Evolutionary conservation across 495 filamentous ascomycete species (phyloP).

Genomic region (Daldinia concentrica): DNA sequence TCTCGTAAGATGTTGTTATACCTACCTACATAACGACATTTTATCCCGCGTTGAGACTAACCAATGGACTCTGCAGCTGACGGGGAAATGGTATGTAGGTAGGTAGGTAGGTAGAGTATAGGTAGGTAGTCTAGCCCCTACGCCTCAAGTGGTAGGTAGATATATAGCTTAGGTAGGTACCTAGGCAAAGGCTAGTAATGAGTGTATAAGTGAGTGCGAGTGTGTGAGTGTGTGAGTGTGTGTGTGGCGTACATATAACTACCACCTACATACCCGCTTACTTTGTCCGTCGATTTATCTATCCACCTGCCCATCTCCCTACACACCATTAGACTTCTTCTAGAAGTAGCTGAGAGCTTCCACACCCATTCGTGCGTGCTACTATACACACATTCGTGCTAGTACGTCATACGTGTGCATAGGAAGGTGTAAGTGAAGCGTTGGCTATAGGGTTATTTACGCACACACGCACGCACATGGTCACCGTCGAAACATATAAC

Average conservation of each 20-base stretch:
- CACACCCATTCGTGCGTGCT: not conserved
- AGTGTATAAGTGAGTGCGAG: too few species aligned
- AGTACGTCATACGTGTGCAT: not conserved
- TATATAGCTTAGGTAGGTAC: too few species aligned
- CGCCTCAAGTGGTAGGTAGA: not conserved
- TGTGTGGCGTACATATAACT: too few species aligned
- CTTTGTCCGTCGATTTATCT: not conserved
- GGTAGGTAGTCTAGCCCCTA: not conserved
- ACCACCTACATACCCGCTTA: too few species aligned
- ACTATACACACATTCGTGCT: not conserved
- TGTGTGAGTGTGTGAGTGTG: too few species aligned
- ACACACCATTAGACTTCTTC: slow-evolving; percentile 9
- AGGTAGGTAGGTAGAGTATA: not conserved
- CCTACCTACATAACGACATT: not conserved
- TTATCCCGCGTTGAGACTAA: not conserved
- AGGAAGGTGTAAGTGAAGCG: slow-evolving; percentile 1
- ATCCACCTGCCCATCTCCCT: slow-evolving; percentile 1
- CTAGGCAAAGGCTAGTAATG: too few species aligned
- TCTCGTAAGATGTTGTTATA: not conserved
- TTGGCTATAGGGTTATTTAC: not conserved
- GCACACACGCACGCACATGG: not conserved
- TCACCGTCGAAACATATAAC: not conserved
- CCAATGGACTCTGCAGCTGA: not conserved
- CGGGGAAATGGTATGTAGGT: too few species aligned
- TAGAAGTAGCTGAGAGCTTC: slow-evolving; percentile 22